Conservation (phyloP, 306 rosid species). For the Prinsepia uniflora region DNA sequence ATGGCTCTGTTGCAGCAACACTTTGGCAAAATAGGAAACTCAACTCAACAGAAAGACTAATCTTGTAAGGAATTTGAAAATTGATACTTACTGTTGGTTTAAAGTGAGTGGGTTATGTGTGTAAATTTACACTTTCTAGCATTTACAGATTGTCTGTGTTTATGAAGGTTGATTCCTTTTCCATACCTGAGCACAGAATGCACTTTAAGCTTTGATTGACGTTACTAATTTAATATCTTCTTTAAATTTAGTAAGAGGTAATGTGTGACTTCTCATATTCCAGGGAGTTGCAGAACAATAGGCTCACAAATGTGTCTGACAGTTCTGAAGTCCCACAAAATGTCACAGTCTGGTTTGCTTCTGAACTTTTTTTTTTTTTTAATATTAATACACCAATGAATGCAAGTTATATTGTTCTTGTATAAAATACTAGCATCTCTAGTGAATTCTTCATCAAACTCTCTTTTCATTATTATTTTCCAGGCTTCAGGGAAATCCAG, state of each 20-base stretch:
- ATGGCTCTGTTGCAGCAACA: slow-evolving; percentile 55
- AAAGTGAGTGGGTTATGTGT: slow-evolving; percentile 4
- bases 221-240: slow-evolving; percentile 3
- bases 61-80: slow-evolving; percentile 53
- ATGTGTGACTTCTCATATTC: slow-evolving; percentile 30
- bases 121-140: not conserved
- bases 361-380: slow-evolving; percentile 30
- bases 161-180: not conserved
- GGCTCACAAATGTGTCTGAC: slow-evolving; percentile 48
- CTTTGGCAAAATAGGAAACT: slow-evolving; percentile 59
- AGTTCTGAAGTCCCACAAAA: slow-evolving; percentile 48
- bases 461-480: slow-evolving; percentile 21
- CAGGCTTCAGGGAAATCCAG: slow-evolving; percentile 93
- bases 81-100: slow-evolving; percentile 1
- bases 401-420: not conserved
- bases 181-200: not conserved
- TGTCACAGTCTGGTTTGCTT: slow-evolving; percentile 68
- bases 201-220: not conserved
- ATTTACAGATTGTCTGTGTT: not conserved
- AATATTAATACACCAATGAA: slow-evolving; percentile 18
- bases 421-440: not conserved
- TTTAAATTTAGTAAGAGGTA: slow-evolving; percentile 4
- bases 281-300: slow-evolving; percentile 82
- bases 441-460: slow-evolving; percentile 6
- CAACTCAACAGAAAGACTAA: slow-evolving; percentile 34